phyloP scores from a whole-genome alignment of 2,329 filamentous ascomycete genomes.

The Cladosporium sp. region DNA sequence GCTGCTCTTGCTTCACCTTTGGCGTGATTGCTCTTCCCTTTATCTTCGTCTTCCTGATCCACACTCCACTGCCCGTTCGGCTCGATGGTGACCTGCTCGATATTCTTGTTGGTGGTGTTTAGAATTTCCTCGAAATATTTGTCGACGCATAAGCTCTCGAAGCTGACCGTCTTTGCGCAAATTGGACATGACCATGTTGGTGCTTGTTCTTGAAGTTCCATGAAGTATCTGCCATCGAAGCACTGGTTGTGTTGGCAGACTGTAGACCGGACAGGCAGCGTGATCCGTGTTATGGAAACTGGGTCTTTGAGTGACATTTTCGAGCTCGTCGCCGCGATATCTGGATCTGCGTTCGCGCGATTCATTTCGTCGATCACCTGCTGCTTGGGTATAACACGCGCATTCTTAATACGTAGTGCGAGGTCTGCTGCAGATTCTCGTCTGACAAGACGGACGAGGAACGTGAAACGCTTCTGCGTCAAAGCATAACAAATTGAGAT shows the following conservation, averaged over 20 bases:
- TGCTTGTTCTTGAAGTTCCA: slow-evolving; percentile 91
- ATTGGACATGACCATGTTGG: slow-evolving; percentile 96
- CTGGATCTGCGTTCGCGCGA: slow-evolving; percentile 71
- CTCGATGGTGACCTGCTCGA: slow-evolving; percentile 86
- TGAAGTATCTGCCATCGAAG: slow-evolving; percentile 87
- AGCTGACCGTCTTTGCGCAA: slow-evolving; percentile 78
- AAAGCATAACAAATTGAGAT: slow-evolving; percentile 88
- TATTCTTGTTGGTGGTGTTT: slow-evolving; percentile 61
- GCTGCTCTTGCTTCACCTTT: slow-evolving; percentile 26
- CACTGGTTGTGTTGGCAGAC: slow-evolving; percentile 88
- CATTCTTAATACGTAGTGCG: slow-evolving; percentile 60
- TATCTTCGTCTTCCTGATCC: slow-evolving; percentile 41
- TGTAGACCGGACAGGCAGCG: slow-evolving; percentile 72
- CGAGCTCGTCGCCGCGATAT: slow-evolving; percentile 83
- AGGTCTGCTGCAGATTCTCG: slow-evolving; percentile 68
- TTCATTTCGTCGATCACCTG: slow-evolving; percentile 76
- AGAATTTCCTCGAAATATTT: slow-evolving; percentile 90
- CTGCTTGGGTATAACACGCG: slow-evolving; percentile 72
- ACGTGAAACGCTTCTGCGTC: slow-evolving; percentile 64
- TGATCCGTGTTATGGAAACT: slow-evolving; percentile 77
- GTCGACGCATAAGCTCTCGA: slow-evolving; percentile 79
- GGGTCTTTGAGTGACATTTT: slow-evolving; percentile 92
- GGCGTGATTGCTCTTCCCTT: slow-evolving; percentile 35
- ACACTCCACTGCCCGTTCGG: slow-evolving; percentile 75
- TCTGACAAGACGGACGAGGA: slow-evolving; percentile 72